Evolutionary conservation across 768 basidiomycete species (phyloP).

Genomic region (Russula vinacea): DNA sequence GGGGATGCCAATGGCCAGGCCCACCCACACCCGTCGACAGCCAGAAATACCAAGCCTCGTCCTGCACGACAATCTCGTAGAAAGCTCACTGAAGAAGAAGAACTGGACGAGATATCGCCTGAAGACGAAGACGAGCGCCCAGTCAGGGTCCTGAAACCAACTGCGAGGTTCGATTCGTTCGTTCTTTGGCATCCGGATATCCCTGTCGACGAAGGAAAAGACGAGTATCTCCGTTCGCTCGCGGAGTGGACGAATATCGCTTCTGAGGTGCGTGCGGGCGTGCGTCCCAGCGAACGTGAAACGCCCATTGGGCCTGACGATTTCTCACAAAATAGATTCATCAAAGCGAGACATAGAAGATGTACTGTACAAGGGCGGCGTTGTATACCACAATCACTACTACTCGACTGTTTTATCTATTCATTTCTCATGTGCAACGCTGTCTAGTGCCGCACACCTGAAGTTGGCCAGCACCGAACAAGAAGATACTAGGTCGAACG

Average conservation of each 20-base stretch:
- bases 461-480: too few relatives aligned
- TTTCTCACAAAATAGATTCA: slow-evolving; percentile 13
- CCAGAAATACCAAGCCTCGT: slow-evolving; percentile 35
- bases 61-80: slow-evolving; percentile 32
- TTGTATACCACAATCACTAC: neutral
- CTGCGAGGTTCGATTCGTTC: slow-evolving; percentile 59
- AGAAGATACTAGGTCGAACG: too few relatives aligned
- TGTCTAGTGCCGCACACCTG: neutral
- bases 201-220: slow-evolving; percentile 61
- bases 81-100: slow-evolving; percentile 35
- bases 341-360: slow-evolving; percentile 4
- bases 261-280: slow-evolving; percentile 48
- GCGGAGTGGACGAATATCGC: slow-evolving; percentile 69
- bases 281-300: slow-evolving; percentile 35
- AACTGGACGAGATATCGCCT: slow-evolving; percentile 27
- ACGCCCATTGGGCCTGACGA: neutral
- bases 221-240: slow-evolving; percentile 68
- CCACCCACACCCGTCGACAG: slow-evolving; percentile 9
- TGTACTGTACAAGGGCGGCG: neutral
- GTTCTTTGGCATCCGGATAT: slow-evolving; percentile 76
- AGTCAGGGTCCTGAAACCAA: slow-evolving; percentile 44
- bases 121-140: slow-evolving; percentile 33
- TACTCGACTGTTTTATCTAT: neutral
- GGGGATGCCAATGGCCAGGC: slow-evolving; percentile 31
- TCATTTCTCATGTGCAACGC: neutral